Evolutionary conservation across 2,329 filamentous ascomycete genomes (phyloP), one percentile per base, ranked within the genome.

Genomic region (Neoscytalidium dimidiatum): DNA sequence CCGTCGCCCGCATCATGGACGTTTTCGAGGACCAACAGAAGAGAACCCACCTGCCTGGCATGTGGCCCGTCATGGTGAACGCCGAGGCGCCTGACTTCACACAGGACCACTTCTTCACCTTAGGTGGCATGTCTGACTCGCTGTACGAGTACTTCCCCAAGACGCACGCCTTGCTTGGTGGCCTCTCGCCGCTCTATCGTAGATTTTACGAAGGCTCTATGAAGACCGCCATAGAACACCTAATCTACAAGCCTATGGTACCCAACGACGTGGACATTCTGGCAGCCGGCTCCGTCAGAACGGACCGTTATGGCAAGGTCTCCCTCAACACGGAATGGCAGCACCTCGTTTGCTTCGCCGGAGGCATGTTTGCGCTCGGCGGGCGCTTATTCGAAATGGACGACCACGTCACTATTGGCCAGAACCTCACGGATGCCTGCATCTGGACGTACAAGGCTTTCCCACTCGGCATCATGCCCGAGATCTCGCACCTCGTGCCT

Each of bases 301-400:
- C 29, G 4, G 23, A 33, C 23, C 23, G 38, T 3, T 9, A 29
- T 8, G 61, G 61, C 38, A 23, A 46, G n/a, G n/a, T 35, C 9
- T 26, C 26, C 5, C 74, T 85, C 5, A 75, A 81, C 11, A 81
- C 85, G 13, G 81, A 87, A 68, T 81, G 83, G 28, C 82, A 86
- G 60, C 86, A 89, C 72, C 79, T 88, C 14, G 81, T 79, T 26
- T 89, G 86, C 75, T 88, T 86, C 70, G 80, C 83, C 0, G 86
- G 86, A 11, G 86, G 86, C 61, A 88, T 88, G 86, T 84, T 87
- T 66, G 86, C 83, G 0, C 74, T 89, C 0, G 86, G 86, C 29
- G 83, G 85, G 49, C 85, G 83, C 69, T 71, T 88, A 1, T 88
- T 88, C 72, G 75, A 80, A 14, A 78, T 84, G n/a, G 74, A 82